phyloP scores from a whole-genome alignment of 2,329 filamentous ascomycete species.

The Hirsutella thompsonii region DNA sequence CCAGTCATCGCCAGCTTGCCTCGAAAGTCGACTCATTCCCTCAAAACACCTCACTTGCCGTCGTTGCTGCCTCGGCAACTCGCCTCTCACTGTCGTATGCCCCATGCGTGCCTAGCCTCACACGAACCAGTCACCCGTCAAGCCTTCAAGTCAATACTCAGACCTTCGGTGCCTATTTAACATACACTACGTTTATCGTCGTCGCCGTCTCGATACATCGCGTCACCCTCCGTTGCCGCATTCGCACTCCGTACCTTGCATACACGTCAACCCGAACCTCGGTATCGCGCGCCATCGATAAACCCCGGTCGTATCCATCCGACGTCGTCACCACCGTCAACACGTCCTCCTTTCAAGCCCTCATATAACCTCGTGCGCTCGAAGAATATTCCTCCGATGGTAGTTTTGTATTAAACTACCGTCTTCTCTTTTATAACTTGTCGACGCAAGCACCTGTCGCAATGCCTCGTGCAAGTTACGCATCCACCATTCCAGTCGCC shows the following conservation, averaged over 20 bases:
- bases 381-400: neutral
- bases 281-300: too few species aligned
- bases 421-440: constrained; percentile 10
- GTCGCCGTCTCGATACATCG: neutral
- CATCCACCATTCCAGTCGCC: constrained; percentile 44
- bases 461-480: constrained; percentile 44
- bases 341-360: neutral
- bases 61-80: neutral
- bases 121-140: too few species aligned
- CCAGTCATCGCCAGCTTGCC: neutral
- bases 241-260: too few species aligned
- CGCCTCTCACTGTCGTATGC: too few species aligned
- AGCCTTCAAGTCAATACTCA: too few species aligned
- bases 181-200: too few species aligned
- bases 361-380: neutral
- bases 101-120: too few species aligned
- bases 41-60: neutral
- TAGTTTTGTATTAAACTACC: constrained; percentile 11
- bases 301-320: too few species aligned
- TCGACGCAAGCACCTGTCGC: constrained; percentile 25
- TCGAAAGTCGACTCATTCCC: neutral
- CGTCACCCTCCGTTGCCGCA: neutral
- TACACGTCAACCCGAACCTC: too few species aligned
- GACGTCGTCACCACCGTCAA: neutral
- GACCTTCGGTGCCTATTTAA: too few species aligned